Percentiles rank a stretch among this genome's conserved stretches.
Evolutionary conservation across 257 asterid species (phyloP).

Genomic region (Ajuga chamaepitys): DNA sequence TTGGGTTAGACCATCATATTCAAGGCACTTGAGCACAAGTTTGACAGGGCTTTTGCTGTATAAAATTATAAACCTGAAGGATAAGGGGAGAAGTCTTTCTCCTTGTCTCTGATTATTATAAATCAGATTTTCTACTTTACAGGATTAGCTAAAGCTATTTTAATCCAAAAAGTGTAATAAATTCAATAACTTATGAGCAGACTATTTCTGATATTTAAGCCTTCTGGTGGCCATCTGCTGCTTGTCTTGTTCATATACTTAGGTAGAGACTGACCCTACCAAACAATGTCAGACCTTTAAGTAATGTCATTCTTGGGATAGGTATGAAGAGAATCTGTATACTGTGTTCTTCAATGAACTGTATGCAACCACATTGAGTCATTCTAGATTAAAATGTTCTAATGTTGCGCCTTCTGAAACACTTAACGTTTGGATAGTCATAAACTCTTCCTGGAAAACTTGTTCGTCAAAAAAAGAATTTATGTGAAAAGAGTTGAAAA

Average conservation of each 20-base stretch:
- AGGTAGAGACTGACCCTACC: not conserved
- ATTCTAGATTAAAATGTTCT: not conserved
- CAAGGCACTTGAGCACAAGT: constrained; percentile 2
- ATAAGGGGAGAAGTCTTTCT: not conserved
- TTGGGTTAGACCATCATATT: constrained; percentile 3
- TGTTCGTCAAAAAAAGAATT: not conserved
- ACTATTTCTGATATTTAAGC: not conserved
- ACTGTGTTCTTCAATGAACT: not conserved
- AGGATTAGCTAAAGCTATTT: constrained; percentile 6
- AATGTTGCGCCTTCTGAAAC: not conserved
- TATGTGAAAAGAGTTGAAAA: not conserved
- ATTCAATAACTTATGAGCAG: not conserved
- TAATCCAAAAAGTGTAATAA: not conserved
- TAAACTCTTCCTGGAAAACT: not conserved
- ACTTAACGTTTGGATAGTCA: not conserved
- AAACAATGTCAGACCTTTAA: not conserved
- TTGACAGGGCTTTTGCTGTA: not conserved
- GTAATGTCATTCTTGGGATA: not conserved
- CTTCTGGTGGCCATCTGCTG: constrained; percentile 5
- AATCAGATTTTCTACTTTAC: not conserved
- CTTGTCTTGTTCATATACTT: constrained; percentile 7
- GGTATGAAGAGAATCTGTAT: constrained; percentile 1
- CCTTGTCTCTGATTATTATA: not conserved
- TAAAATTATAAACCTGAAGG: constrained; percentile 1
- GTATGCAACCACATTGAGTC: not conserved